Evolutionary conservation across 228 moss, liverwort and hornwort species (phyloP).

Genomic region (Sphagnum fallax): DNA sequence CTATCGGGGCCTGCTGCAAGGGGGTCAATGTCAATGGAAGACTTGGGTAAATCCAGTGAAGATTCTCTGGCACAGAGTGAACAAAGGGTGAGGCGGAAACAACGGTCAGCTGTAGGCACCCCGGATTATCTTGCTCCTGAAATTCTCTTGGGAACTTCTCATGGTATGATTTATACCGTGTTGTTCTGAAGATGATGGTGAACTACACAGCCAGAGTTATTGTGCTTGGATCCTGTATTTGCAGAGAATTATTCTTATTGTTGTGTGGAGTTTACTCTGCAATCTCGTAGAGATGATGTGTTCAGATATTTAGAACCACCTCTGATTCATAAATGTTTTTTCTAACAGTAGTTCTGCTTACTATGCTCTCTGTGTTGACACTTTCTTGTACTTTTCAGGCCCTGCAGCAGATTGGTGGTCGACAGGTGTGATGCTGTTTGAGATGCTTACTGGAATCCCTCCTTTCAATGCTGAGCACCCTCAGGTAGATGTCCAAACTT

Average conservation of each 20-base stretch:
- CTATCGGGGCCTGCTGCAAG: constrained; percentile 87
- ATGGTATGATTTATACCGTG: constrained; percentile 40
- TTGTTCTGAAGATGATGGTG: background rate
- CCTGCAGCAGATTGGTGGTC: constrained; percentile 99
- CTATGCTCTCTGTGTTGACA: too few relatives aligned
- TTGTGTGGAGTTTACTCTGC: background rate
- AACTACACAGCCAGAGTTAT: background rate
- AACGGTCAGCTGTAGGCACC: constrained; percentile 91
- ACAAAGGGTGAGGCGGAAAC: constrained; percentile 79
- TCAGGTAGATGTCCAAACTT: constrained; percentile 41
- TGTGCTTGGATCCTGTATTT: background rate
- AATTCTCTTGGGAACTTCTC: constrained; percentile 92
- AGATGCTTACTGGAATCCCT: constrained; percentile 87
- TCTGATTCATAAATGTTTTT: too few relatives aligned
- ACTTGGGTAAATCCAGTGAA: constrained; percentile 30
- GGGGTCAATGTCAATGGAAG: constrained; percentile 59
- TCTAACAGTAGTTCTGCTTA: too few relatives aligned
- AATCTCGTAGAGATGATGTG: background rate
- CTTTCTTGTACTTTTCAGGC: constrained; percentile 32
- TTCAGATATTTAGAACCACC: too few relatives aligned
- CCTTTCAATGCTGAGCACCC: constrained; percentile 98
- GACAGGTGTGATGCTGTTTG: constrained; percentile 90
- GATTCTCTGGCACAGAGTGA: constrained; percentile 55
- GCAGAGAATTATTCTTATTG: background rate
- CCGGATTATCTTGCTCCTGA: constrained; percentile 97